phyloP scores from a whole-genome alignment of 257 asterid genomes.

The Jacaranda mimosifolia region DNA sequence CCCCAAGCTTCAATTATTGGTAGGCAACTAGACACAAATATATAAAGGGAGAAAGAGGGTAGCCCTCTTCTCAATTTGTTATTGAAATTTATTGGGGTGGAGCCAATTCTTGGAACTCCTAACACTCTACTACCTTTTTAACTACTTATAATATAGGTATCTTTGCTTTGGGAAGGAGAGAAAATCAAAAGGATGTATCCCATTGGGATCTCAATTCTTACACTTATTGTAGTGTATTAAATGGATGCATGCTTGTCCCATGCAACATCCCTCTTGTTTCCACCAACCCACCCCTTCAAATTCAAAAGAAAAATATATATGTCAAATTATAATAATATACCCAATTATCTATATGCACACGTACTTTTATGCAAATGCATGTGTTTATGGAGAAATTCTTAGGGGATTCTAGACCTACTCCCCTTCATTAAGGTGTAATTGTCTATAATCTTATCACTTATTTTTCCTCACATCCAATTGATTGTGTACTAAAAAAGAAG shows the following conservation, averaged over 20 bases:
- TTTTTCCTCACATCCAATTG: no score
- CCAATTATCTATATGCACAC: neutral
- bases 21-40: constrained; percentile 24
- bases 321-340: neutral
- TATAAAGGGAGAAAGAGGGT: neutral
- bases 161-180: constrained; percentile 10
- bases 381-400: no score
- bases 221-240: constrained; percentile 1
- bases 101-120: constrained; percentile 29
- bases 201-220: constrained; percentile 31
- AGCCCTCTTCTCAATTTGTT: neutral
- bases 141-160: neutral
- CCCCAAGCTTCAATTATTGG: constrained; percentile 59
- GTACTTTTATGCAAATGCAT: no score
- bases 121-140: neutral
- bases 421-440: no score
- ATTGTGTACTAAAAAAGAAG: no score
- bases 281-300: neutral
- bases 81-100: neutral
- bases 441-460: neutral
- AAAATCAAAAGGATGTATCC: constrained; percentile 15
- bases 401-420: no score
- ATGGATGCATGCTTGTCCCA: constrained; percentile 25
- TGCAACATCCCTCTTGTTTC: constrained; percentile 15
- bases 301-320: no score